A percentile compares a stretch with the other conserved stretches of the same genome.
These are phyloP conservation scores for Metschnikowia gruessii DNA, from an alignment of 805 yeast genomes.

Conservation along the genomic window DNA sequence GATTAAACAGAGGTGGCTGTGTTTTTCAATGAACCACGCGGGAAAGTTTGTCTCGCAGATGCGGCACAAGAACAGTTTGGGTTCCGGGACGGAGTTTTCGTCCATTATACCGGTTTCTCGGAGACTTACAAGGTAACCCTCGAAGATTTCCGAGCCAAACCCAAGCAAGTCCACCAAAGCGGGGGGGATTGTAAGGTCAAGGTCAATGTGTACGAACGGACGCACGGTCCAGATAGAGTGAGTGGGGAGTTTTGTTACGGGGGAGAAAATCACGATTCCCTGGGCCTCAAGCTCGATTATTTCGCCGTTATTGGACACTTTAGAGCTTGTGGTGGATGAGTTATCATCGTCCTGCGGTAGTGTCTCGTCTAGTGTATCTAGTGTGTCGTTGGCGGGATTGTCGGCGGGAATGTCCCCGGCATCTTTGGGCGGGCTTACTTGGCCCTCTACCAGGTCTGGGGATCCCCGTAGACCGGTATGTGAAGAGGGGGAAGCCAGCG, in stretches of 20 bases:
- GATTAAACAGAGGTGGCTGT: conserved; percentile 79
- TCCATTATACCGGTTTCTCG: conserved; percentile 63
- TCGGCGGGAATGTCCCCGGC: too few species aligned
- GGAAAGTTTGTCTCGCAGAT: conserved; percentile 91
- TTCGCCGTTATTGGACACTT: conserved; percentile 53
- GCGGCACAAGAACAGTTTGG: conserved; percentile 78
- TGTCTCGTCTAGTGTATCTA: not conserved
- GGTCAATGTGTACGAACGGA: conserved; percentile 64
- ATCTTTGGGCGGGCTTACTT: too few species aligned
- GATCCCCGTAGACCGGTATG: not conserved
- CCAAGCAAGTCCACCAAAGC: conserved; percentile 75
- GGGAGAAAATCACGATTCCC: conserved; percentile 77
- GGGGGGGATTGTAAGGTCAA: conserved; percentile 67
- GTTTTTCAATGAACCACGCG: conserved; percentile 94
- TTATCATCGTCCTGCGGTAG: not conserved
- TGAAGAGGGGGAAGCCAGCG: not conserved
- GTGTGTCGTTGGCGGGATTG: too few species aligned
- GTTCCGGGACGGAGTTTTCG: conserved; percentile 68
- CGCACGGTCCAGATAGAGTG: conserved; percentile 94
- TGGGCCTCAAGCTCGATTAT: conserved; percentile 85
- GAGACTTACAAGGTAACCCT: conserved; percentile 63
- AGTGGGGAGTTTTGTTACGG: conserved; percentile 53
- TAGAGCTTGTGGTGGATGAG: conserved; percentile 22
- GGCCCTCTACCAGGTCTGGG: not conserved
- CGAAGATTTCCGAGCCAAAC: conserved; percentile 83